Base-by-base conservation (phyloP, 2,329 filamentous ascomycete species). In the Coleophoma eucalyptorum region DNA sequence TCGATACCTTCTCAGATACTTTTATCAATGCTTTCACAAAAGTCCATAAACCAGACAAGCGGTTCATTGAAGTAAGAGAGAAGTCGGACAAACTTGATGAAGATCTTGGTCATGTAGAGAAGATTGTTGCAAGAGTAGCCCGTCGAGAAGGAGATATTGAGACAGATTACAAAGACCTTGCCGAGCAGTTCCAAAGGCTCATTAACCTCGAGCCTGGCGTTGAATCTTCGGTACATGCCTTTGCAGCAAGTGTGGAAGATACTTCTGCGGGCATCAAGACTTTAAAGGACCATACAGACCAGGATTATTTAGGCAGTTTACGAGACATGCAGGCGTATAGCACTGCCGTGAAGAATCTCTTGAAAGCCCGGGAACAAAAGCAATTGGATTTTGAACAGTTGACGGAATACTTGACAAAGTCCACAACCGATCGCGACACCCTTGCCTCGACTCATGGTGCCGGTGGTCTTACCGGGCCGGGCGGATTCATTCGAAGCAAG, bases 21-120 rank as follows among this genome's bases (percentile, higher is more conserved):
- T 95, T 97, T 66, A 88, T 99, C 69, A 97, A 97, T 66, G 93
- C 91, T 37, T 99, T 99, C 65, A 92, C 89, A 44, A 99, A 97
- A 70, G 87, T 96, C 1, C 89, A 97, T 75, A 96, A 95, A 69
- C 89, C 92, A 6, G 94, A 99, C 70, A 87, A 89, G 61, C 87
- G 94, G 32, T 99, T 99, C 69, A 86, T 95, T 58, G 93, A 97
- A 66, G 92, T 97, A 53, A 86, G 86, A 62, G 94, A 97, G 64
- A 89, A 90, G 67, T 89, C 90, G 35, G 89, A 95, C 71, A 97
- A 96, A 72, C 79, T 99, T 5, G 91, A 96, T 64, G 93, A 97
- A 62, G 94, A 99, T 66, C 79, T 99, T 16, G 84, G 81, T 15
- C 90, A 96, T 62, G 90, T 99, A 5, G 93, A 96, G 71, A 97